These are phyloP conservation scores for Decorospora gaudefroyi DNA, from an alignment of 2,329 filamentous ascomycete species.

Conservation along the genomic window DNA sequence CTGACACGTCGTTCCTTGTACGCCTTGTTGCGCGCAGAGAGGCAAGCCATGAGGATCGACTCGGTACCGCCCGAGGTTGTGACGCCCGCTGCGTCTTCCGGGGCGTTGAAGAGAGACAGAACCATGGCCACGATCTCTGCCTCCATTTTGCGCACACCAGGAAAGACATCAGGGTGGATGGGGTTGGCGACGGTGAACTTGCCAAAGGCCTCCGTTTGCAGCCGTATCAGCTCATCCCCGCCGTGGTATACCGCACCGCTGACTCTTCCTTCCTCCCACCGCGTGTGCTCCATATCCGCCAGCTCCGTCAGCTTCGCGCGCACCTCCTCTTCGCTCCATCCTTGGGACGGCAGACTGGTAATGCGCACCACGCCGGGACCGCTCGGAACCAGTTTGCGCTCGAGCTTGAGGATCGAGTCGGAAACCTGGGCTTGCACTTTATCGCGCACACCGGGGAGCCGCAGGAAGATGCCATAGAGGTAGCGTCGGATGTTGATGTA, in stretches of 20 bases:
- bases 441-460: conserved; percentile 80
- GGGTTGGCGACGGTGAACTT: conserved; percentile 95
- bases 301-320: conserved; percentile 78
- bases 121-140: conserved; percentile 98
- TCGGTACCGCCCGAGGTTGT: conserved; percentile 94
- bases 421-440: conserved; percentile 84
- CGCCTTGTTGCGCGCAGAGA: conserved; percentile 88
- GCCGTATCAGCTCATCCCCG: conserved; percentile 74
- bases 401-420: conserved; percentile 77
- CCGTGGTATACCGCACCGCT: conserved; percentile 97
- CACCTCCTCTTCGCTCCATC: conserved; percentile 78
- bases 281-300: conserved; percentile 85
- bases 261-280: conserved; percentile 95
- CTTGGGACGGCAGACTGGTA: conserved; percentile 77
- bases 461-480: conserved; percentile 83
- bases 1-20: conserved; percentile 83
- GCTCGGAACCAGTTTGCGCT: conserved; percentile 78
- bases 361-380: conserved; percentile 73
- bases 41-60: conserved; percentile 93
- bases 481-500: conserved; percentile 73
- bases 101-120: conserved; percentile 84
- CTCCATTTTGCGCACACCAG: conserved; percentile 98
- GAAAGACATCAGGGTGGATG: conserved; percentile 97
- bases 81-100: conserved; percentile 80
- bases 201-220: conserved; percentile 92